Evolutionary conservation across 1,284 basidiomycete species (phyloP).

Genomic region (Ganoderma multipileum): DNA sequence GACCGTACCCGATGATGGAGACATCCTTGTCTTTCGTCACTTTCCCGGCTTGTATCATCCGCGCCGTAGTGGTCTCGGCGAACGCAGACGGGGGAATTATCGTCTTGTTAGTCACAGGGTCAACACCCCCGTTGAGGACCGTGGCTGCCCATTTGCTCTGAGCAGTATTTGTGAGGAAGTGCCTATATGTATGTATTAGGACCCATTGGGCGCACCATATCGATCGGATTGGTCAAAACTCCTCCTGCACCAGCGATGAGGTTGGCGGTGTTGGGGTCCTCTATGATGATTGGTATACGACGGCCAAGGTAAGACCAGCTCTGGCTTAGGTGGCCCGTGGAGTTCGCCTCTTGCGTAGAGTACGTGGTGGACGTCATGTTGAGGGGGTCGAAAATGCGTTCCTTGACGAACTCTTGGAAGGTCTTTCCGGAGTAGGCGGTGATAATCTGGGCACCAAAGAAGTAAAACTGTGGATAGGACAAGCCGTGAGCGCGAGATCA

Average conservation of each 20-base stretch:
- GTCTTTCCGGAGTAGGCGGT: constrained; percentile 11
- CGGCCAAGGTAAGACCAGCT: constrained; percentile 5
- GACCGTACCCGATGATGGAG: constrained; percentile 36
- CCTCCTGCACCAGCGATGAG: constrained; percentile 42
- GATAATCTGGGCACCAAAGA: constrained; percentile 11
- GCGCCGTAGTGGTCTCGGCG: constrained; percentile 36
- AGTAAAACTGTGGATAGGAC: constrained; percentile 8
- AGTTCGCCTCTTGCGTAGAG: constrained; percentile 3
- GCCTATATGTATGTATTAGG: not conserved
- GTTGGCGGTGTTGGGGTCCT: not conserved
- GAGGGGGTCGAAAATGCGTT: constrained; percentile 13
- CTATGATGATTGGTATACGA: constrained; percentile 11
- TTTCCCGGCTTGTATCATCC: constrained; percentile 26
- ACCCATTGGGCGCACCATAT: constrained; percentile 26
- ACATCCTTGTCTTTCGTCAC: not conserved
- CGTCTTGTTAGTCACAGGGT: constrained; percentile 33
- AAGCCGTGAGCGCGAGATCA: not conserved
- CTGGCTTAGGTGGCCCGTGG: constrained; percentile 12
- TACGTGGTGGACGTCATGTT: constrained; percentile 10
- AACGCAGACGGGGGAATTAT: constrained; percentile 34
- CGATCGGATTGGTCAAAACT: constrained; percentile 39
- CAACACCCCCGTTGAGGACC: constrained; percentile 36
- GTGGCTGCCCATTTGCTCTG: constrained; percentile 40
- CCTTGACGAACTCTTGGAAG: constrained; percentile 9
- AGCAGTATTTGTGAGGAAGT: not conserved